Conservation (phyloP, 202 grass and related monocot genomes). For the Musa balbisiana region DNA sequence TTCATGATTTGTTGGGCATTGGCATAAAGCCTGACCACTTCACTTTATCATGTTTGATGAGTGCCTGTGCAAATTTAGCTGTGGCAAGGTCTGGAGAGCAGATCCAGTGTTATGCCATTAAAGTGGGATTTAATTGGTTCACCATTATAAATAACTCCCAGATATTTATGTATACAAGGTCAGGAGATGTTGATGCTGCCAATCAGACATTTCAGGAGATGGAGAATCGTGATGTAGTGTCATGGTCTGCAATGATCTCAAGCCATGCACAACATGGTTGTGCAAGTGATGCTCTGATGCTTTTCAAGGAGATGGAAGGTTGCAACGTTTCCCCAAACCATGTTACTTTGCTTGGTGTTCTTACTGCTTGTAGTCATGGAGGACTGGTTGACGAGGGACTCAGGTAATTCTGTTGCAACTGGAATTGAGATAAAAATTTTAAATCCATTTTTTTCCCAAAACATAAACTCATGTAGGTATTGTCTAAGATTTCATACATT, state of each 20-base stretch:
- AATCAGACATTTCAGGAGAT: conserved; percentile 54
- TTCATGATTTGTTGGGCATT: conserved; percentile 34
- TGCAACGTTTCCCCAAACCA: conserved; percentile 45
- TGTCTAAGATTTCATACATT: too few relatives aligned
- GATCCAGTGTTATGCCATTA: conserved; percentile 51
- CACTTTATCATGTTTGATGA: conserved; percentile 56
- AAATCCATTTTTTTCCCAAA: background rate
- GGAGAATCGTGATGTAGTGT: conserved; percentile 46
- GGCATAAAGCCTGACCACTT: conserved; percentile 57
- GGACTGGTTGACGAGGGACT: conserved; percentile 75
- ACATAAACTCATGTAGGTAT: background rate
- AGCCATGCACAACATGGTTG: conserved; percentile 58
- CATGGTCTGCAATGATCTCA: conserved; percentile 77
- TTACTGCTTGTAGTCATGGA: conserved; percentile 74
- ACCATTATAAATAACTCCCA: conserved; percentile 53
- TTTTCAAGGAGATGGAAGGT: conserved; percentile 46
- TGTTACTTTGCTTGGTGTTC: conserved; percentile 59
- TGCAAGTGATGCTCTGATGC: conserved; percentile 35
- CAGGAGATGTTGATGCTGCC: conserved; percentile 49
- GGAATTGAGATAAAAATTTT: background rate
- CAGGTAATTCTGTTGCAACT: conserved; percentile 23
- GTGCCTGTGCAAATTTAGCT: conserved; percentile 61
- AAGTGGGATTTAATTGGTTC: conserved; percentile 42
- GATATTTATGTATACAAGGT: conserved; percentile 71
- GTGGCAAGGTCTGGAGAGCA: conserved; percentile 47